Evolutionary conservation across 306 rosid species (phyloP).

Genomic region (Trifolium dubium): DNA sequence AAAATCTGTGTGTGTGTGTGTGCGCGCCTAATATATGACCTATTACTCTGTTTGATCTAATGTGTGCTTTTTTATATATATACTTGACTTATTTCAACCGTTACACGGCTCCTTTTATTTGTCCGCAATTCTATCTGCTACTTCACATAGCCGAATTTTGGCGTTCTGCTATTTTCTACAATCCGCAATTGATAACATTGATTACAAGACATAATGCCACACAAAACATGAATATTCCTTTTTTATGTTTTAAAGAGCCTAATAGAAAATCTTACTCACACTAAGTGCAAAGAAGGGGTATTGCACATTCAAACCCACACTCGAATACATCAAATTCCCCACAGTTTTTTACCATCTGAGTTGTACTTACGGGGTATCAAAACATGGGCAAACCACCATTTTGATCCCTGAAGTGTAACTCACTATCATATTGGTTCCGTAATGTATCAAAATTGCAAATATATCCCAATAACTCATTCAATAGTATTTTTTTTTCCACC

Average conservation of each 20-base stretch:
- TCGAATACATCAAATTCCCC: background rate
- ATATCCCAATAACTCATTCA: too few species aligned
- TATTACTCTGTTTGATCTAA: too few species aligned
- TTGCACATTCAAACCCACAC: background rate
- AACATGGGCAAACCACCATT: too few species aligned
- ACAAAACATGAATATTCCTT: background rate
- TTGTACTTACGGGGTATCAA: background rate
- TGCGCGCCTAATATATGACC: too few species aligned
- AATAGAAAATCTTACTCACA: background rate
- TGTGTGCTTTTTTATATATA: too few species aligned
- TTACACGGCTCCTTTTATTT: background rate
- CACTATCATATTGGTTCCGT: too few species aligned
- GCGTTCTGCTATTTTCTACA: background rate
- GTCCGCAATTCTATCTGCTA: background rate
- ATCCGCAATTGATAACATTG: background rate
- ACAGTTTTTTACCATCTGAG: background rate
- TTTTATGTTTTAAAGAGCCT: background rate
- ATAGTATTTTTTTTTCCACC: too few species aligned
- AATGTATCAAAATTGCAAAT: too few species aligned
- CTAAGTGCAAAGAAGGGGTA: background rate
- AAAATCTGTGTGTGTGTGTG: too few species aligned
- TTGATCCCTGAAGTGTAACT: too few species aligned
- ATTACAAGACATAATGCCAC: background rate
- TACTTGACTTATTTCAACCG: background rate
- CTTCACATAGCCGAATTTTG: background rate